phyloP scores from a whole-genome alignment of 179 eudicot species.

The Corrigiola litoralis region DNA sequence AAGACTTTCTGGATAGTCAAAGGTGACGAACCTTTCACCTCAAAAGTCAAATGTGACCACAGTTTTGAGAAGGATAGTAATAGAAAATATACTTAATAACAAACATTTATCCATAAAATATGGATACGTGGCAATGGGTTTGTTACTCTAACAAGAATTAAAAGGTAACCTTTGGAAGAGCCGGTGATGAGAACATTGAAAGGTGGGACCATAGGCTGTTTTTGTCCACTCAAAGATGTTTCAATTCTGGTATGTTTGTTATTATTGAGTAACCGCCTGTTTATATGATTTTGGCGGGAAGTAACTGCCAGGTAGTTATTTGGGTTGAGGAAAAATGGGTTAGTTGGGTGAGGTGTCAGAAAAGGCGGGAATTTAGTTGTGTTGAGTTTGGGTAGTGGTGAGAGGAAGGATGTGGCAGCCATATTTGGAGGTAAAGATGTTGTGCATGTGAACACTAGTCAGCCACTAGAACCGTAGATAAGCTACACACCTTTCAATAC shows the following conservation, averaged over 20 bases:
- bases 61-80: too few relatives aligned
- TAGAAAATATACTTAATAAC: too few relatives aligned
- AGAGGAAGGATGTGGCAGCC: not conserved
- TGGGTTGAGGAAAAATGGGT: constrained; percentile 2
- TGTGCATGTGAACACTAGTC: too few relatives aligned
- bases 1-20: too few relatives aligned
- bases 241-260: not conserved
- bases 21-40: too few relatives aligned
- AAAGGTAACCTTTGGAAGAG: constrained; percentile 61
- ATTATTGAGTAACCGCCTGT: not conserved
- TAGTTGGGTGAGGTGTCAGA: not conserved
- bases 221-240: constrained; percentile 15
- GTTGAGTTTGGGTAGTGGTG: not conserved
- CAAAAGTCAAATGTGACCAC: too few relatives aligned
- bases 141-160: not conserved
- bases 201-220: constrained; percentile 68
- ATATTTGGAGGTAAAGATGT: too few relatives aligned
- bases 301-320: not conserved
- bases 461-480: too few relatives aligned
- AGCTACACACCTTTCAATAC: too few relatives aligned
- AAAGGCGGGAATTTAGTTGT: not conserved
- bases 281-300: constrained; percentile 20
- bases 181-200: constrained; percentile 84
- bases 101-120: not conserved
- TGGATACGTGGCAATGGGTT: not conserved